Conservation (phyloP, 805 yeast genomes). For the Metschnikowia amazonensis region DNA sequence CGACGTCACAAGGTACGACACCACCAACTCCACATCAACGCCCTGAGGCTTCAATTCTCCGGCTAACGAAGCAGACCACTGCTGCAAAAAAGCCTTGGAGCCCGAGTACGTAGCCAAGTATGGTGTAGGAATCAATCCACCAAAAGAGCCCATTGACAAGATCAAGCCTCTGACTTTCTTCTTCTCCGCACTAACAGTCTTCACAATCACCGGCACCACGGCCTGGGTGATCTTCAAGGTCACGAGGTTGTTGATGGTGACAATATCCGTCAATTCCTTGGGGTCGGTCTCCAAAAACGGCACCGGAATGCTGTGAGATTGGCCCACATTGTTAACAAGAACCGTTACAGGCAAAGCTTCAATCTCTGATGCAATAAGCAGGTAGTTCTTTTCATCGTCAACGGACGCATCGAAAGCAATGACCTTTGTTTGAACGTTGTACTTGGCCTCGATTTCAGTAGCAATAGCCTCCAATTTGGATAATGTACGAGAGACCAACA, state of each 20-base stretch:
- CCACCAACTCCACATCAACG: constrained; percentile 80
- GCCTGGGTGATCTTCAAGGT: constrained; percentile 80
- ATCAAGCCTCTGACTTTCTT: constrained; percentile 64
- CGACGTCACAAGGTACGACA: constrained; percentile 88
- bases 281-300: constrained; percentile 80
- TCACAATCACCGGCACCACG: constrained; percentile 66
- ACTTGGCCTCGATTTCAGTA: constrained; percentile 55
- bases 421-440: constrained; percentile 56
- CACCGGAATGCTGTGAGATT: constrained; percentile 91
- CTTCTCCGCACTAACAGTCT: constrained; percentile 42
- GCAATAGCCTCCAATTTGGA: constrained; percentile 69
- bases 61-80: constrained; percentile 86
- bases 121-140: constrained; percentile 92
- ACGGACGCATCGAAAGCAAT: constrained; percentile 77
- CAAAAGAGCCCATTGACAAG: constrained; percentile 94
- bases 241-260: constrained; percentile 80
- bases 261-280: constrained; percentile 71
- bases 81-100: constrained; percentile 90
- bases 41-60: constrained; percentile 69
- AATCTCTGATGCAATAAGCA: constrained; percentile 43
- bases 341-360: constrained; percentile 61
- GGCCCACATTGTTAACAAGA: constrained; percentile 90
- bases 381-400: constrained; percentile 58
- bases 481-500: constrained; percentile 79
- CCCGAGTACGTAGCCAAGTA: constrained; percentile 92